Base-by-base conservation (phyloP, 192 early-diverging fungal species). In the Coemansia aciculifera region DNA sequence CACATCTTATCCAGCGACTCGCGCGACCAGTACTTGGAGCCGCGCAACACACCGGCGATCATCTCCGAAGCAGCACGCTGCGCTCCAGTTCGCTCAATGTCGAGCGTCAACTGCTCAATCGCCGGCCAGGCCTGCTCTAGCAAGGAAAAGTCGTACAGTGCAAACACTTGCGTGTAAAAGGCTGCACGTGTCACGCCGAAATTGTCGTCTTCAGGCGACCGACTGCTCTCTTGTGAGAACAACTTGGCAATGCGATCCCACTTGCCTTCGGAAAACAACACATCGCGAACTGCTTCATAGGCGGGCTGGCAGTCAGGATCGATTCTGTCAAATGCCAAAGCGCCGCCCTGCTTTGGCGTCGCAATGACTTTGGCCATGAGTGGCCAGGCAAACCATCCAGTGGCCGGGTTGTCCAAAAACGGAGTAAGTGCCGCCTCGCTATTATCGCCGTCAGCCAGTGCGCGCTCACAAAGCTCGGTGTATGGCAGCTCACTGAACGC, bases 361-460 rank as follows among this genome's bases (percentile, higher is more conserved):
- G 46, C 44, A 63, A 92, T 93, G 0, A 79, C 86, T 62, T 84
- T 86, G 68, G 78, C 79, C 11, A 74, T 69, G 23, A 80, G 71
- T 9, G 93, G 91, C 92, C 93, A 95, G 7, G 85, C 91, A 67
- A 89, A 86, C 94, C 92, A 97, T 6, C 95, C 95, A 6, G 85
- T 79, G 0, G 78, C 65, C 3, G 80, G 66, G 36, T 83, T 85
- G 57, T 95, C 94, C 9, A 56, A 3, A 27, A 40, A 71, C 15
- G 74, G 68, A 19, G 59, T 32, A 2, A 34, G 38, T 10, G 24
- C 24, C 0, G 69, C 69, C 0, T 61, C 62, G 17, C 34, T 38
- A 36, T 36, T n/a, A 34, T 64, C 63, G 46, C 74, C 66, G 54
- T 72, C 77, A 2, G 51, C 63, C 59, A 83, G 38, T 10, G 80